Base-by-base conservation (phyloP, 2,329 filamentous ascomycete species). In the Aspergillus thermomutatus region DNA sequence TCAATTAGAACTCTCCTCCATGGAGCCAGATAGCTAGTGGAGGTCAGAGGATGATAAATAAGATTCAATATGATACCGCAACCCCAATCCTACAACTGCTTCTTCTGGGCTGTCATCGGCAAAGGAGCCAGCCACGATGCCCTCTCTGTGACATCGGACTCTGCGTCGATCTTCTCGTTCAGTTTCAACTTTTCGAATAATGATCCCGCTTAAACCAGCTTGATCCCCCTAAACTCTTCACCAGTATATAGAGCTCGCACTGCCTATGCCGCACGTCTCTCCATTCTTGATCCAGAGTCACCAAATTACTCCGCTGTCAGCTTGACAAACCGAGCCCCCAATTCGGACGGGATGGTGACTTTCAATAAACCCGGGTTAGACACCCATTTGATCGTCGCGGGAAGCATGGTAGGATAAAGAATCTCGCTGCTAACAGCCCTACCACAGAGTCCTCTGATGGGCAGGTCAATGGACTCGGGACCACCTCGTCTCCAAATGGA, bases 401-500 rank as follows among this genome's bases (percentile, higher is more conserved):
- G 47, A 50, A 62, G 55, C 2, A 17, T 45, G 23, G 40, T 14
- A 3, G 61, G 61, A 49, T 61, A 64, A 6, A 61, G 49, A 2
- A 62, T 14, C 2, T 56, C 47, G 17, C 10, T 11, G 3, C 14
- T 50, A 1, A 58, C 50, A 17, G 6, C n/a, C 4, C 27, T 3
- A 8, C 48, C 50, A 6, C 17, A 10, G 3, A 61, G 45, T 3
- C 14, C 14, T n/a, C 28, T 2, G 21, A 62, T 49, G 2, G 58
- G 55, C 21, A 64, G 19, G 8, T 46, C 28, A 19, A 55, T 7
- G 0, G 34, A 26, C 23, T 56, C 59, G 1, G 8, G 14, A 3
- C 64, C 64, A 14, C 54, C 58, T 21, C 63, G 55, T 17, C 64
- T 63, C 66, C 66, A 69, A 31, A 68, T 56, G 25, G 60, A 34